A percentile compares a stretch with the other conserved stretches of the same genome.
Evolutionary conservation across 129 eudicot species (phyloP).

Genomic region (Daucus carota): DNA sequence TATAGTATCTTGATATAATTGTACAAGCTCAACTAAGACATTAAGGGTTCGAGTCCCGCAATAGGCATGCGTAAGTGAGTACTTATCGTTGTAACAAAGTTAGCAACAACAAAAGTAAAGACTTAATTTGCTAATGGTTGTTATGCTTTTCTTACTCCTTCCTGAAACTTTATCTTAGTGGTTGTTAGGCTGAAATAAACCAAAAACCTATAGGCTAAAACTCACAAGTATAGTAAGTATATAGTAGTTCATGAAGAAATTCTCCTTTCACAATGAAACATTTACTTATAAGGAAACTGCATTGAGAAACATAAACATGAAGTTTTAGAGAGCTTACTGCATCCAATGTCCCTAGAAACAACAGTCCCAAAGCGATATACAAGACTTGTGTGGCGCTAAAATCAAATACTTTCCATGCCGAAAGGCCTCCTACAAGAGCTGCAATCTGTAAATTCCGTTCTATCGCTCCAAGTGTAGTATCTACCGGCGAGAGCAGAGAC

Average conservation of each 20-base stretch:
- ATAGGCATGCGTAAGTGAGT: neutral
- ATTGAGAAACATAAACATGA: neutral
- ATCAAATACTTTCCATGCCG: constrained; percentile 68
- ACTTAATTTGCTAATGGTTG: neutral
- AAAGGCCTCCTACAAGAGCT: constrained; percentile 60
- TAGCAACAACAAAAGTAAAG: neutral
- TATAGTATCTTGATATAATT: too few species aligned
- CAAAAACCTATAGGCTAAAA: neutral
- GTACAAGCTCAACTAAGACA: neutral
- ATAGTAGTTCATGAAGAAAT: neutral
- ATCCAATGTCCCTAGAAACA: constrained; percentile 71
- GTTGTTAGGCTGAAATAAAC: neutral
- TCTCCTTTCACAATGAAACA: too few species aligned
- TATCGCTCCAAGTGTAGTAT: constrained; percentile 67
- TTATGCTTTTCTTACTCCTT: too few species aligned
- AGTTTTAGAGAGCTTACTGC: constrained; percentile 33
- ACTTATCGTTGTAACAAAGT: neutral
- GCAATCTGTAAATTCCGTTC: constrained; percentile 69
- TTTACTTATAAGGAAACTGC: too few species aligned
- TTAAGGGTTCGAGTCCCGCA: neutral
- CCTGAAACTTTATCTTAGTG: neutral
- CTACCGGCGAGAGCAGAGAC: constrained; percentile 70
- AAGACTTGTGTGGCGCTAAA: constrained; percentile 56
- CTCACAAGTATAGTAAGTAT: neutral
- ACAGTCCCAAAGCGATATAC: constrained; percentile 47